Evolutionary conservation across 1,284 basidiomycete species (phyloP), one percentile per base, ranked within the genome.

Genomic region (Pisolithus thermaeus): DNA sequence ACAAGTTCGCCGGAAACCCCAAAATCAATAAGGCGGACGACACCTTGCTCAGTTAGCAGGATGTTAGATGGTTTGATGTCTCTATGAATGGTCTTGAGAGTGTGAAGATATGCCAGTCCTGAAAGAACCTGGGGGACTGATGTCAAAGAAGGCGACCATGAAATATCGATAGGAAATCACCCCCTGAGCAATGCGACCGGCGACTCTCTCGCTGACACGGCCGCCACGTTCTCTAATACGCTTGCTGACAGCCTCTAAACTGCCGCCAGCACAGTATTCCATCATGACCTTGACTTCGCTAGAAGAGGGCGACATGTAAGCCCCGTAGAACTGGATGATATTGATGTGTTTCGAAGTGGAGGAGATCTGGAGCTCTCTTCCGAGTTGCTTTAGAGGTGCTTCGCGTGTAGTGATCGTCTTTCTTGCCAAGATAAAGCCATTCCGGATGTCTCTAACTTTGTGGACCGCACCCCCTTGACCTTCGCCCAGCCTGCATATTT

Each of bases 51-150:
- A 2, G 94, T 92, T 44, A 99, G 76, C 45, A 98, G 80, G 56
- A 98, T 87, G 70, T 98, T 98, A 27, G 92, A 92, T 9, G 96
- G 96, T 66, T 98, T 99, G 74, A 99, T 97, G 69, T 98, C 95
- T 54, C 97, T 80, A 69, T 99, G 97, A 59, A 99, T 97, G 51
- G 95, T 96, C 67, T 84, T 87, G 66, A 84, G 83, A 50, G 85
- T 80, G 70, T 99, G 93, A 37, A 99, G 80, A 70, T 99, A 98
- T 32, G 85, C 83, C 41, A 99, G 81, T 7, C 97, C 97, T 68
- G 90, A 85, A 39, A 99, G 72, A 47, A 97, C 80, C 87, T 93
- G 66, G 23, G 47, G 23, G 40, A 53, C 2, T 42, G 27, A 53
- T 66, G 50, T 50, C 30, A 52, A 59, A 56, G 52, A 27, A 46